phyloP scores from a whole-genome alignment of 495 filamentous ascomycete species.

The Poronia punctata region DNA sequence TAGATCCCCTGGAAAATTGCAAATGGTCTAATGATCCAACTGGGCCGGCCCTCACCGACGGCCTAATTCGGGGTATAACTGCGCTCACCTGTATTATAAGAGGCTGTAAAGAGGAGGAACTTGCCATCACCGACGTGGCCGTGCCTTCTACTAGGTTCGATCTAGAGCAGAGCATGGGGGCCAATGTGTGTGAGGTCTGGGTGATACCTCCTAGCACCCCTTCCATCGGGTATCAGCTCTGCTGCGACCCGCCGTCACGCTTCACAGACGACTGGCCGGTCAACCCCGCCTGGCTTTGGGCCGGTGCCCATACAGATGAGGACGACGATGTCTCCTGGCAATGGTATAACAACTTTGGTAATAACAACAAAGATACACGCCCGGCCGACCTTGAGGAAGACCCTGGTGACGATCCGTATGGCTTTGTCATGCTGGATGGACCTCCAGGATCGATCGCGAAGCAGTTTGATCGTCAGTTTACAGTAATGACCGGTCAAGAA shows the following conservation, averaged over 20 bases:
- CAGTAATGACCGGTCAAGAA: constrained; percentile 10
- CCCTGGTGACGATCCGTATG: constrained; percentile 25
- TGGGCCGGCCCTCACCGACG: no score
- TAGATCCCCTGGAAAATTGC: no score
- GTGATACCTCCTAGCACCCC: background rate
- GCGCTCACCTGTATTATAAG: no score
- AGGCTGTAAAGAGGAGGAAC: no score
- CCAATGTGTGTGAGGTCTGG: background rate
- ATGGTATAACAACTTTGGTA: constrained; percentile 13
- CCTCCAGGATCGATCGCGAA: constrained; percentile 25
- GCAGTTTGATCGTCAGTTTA: constrained; percentile 17
- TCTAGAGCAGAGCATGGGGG: background rate
- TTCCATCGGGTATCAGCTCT: constrained; percentile 8
- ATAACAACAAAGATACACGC: constrained; percentile 17
- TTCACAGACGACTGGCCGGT: constrained; percentile 27
- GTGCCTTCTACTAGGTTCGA: background rate
- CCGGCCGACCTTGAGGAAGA: constrained; percentile 10
- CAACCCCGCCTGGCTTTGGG: constrained; percentile 24
- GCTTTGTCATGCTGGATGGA: constrained; percentile 32
- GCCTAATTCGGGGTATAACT: no score
- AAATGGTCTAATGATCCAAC: no score
- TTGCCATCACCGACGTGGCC: background rate
- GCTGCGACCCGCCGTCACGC: constrained; percentile 22
- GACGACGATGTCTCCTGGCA: constrained; percentile 15
- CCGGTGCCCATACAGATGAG: constrained; percentile 14